Percentiles rank a stretch among this genome's conserved stretches.
Evolutionary conservation across 2,329 filamentous ascomycete species (phyloP).

Genomic region (Microdochium nivale): DNA sequence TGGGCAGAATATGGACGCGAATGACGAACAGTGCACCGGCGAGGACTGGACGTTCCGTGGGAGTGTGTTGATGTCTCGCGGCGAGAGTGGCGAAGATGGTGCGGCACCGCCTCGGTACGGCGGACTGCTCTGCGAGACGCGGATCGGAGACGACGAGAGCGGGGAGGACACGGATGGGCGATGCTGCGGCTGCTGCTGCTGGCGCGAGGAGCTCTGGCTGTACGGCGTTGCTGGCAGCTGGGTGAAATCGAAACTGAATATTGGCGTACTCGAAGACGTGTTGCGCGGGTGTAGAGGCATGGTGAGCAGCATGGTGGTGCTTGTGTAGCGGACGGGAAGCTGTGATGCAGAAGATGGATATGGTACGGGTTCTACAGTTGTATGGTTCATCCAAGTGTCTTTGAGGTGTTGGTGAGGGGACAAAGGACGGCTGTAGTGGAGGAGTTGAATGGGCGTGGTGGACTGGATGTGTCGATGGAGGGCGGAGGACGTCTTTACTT

Average conservation of each 20-base stretch:
- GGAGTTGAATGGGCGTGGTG: no score
- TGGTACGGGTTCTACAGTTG: no score
- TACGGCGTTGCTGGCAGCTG: background rate
- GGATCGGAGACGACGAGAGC: constrained; percentile 50
- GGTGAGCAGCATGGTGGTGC: constrained; percentile 24
- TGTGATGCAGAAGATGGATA: background rate
- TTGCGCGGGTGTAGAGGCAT: constrained; percentile 17
- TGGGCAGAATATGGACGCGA: constrained; percentile 6
- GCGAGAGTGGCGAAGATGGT: constrained; percentile 28
- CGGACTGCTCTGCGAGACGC: constrained; percentile 33
- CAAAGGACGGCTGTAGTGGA: no score
- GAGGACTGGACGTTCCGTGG: constrained; percentile 27
- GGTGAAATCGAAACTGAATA: constrained; percentile 29
- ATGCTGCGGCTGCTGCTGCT: constrained; percentile 27
- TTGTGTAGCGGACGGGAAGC: background rate
- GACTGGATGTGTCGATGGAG: no score
- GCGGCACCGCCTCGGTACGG: background rate
- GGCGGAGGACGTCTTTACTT: no score
- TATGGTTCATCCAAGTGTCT: no score
- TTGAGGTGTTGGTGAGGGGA: no score
- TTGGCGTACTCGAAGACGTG: constrained; percentile 18
- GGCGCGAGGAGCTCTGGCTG: no score
- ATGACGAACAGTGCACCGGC: constrained; percentile 17
- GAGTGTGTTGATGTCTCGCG: constrained; percentile 31
- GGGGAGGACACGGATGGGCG: constrained; percentile 44